Base-by-base conservation (phyloP, 2,329 filamentous ascomycete genomes). In the Monilinia fructicola region DNA sequence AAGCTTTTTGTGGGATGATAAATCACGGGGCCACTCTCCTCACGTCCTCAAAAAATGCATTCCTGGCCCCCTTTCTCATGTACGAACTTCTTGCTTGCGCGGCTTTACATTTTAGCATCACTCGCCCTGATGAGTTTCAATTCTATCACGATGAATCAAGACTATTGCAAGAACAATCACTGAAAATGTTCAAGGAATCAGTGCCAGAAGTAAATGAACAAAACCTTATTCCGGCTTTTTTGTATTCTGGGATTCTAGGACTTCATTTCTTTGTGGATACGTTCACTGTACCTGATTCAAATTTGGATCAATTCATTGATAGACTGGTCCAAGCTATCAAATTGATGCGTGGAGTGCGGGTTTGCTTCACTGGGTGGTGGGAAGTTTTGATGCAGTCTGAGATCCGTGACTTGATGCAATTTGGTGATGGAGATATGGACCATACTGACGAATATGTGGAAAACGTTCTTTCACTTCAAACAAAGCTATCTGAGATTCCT, bases 251-350 rank as follows among this genome's bases (percentile, higher is more conserved):
- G 0, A 18, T 74, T 1, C 63, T 77, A 0, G 76, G 76, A 35
- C 71, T 79, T 3, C 77, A 79, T 64, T 73, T 76, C 54, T 76
- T 82, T 40, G 76, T 74, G 54, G 76, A 79, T 10, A 76, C 77
- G 0, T 75, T 81, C 1, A 35, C 31, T 35, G 31, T 35, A 35
- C 31, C 31, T 4, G 31, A 35, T 35, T 35, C 31, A 35, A 7
- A 35, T 35, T 6, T 35, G 31, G 9, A 7, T 6, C 31, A 35
- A 35, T 35, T 35, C 31, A 35, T 35, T 7, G 31, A 35, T 35
- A 35, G 31, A 35, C 31, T 35, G 31, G 31, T 35, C 5, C 31
- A 35, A 35, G 31, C 31, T 7, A 35, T 35, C 31, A 35, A 35
- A 7, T 35, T 35, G 9, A 35, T 35, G 31, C 31, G 31, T 1